Conservation (phyloP, 1,284 basidiomycete species). For the Chiua sp. region DNA sequence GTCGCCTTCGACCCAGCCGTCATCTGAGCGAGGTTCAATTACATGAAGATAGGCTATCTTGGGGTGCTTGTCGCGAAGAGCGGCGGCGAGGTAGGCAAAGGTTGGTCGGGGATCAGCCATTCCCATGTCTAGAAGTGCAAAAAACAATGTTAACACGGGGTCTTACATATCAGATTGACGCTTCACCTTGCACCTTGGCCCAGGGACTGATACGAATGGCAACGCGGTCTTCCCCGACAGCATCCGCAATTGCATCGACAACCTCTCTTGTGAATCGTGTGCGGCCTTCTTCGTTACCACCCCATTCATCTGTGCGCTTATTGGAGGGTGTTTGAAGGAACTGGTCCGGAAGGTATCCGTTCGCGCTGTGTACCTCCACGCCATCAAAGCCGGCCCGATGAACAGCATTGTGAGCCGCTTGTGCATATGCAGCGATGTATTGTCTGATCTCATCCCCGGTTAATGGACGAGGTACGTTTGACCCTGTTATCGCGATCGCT, state of each 20-base stretch:
- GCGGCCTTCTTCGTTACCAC: neutral
- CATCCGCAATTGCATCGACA: constrained; percentile 34
- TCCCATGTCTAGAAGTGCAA: constrained; percentile 31
- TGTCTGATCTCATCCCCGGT: constrained; percentile 38
- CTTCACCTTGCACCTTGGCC: constrained; percentile 39
- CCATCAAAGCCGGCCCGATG: constrained; percentile 31
- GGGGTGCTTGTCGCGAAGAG: constrained; percentile 37
- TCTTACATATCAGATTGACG: neutral
- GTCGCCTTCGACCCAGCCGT: constrained; percentile 4
- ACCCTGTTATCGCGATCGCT: constrained; percentile 40
- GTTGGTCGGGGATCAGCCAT: constrained; percentile 45
- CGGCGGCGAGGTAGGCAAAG: constrained; percentile 44
- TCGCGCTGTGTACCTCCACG: constrained; percentile 28
- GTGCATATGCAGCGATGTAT: constrained; percentile 26
- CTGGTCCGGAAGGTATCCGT: constrained; percentile 24
- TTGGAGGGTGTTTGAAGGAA: constrained; percentile 3
- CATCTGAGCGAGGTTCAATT: constrained; percentile 49
- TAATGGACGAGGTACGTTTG: constrained; percentile 27
- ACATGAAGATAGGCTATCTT: constrained; percentile 64
- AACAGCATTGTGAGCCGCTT: constrained; percentile 30
- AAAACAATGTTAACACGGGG: neutral
- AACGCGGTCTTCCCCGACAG: constrained; percentile 45
- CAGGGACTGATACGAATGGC: constrained; percentile 62
- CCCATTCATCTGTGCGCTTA: neutral
- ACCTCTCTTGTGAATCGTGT: constrained; percentile 1